Evolutionary conservation across 1,284 basidiomycete species (phyloP).

Genomic region (Pyrrhoderma lamaoense): DNA sequence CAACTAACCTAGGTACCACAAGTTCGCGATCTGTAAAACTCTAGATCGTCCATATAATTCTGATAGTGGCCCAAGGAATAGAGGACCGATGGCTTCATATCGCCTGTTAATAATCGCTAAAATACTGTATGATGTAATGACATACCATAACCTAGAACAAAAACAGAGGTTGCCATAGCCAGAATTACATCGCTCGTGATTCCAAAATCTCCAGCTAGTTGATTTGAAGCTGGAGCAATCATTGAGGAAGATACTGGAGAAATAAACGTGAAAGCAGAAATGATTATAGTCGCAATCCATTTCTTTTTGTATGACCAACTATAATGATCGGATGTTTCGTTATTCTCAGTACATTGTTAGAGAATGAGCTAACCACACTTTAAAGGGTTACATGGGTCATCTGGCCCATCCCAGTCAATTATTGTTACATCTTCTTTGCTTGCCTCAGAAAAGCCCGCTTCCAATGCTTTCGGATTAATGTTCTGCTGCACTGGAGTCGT

Average conservation of each 20-base stretch:
- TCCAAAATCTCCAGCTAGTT: conserved; percentile 48
- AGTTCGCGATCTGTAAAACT: conserved; percentile 44
- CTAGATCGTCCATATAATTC: conserved; percentile 40
- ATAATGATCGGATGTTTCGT: too few species aligned
- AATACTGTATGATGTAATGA: neutral
- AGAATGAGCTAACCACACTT: conserved; percentile 51
- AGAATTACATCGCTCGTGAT: conserved; percentile 45
- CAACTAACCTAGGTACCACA: conserved; percentile 50
- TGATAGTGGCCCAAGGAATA: conserved; percentile 48
- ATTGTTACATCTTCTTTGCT: conserved; percentile 23
- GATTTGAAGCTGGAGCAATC: conserved; percentile 56
- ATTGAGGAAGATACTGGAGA: conserved; percentile 64
- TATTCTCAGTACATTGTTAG: too few species aligned
- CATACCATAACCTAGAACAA: conserved; percentile 59
- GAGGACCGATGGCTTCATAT: conserved; percentile 39
- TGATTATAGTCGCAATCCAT: conserved; percentile 54
- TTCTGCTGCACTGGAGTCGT: too few species aligned
- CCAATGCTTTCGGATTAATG: conserved; percentile 12
- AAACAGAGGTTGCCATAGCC: conserved; percentile 59
- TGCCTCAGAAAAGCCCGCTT: conserved; percentile 8
- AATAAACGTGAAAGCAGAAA: conserved; percentile 61
- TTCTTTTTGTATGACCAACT: conserved; percentile 56
- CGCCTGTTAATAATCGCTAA: neutral
- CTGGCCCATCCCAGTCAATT: conserved; percentile 53
- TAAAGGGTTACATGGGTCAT: conserved; percentile 58